Base-by-base conservation (phyloP, 2,329 filamentous ascomycete genomes). In the Tricladium varicosporioides region DNA sequence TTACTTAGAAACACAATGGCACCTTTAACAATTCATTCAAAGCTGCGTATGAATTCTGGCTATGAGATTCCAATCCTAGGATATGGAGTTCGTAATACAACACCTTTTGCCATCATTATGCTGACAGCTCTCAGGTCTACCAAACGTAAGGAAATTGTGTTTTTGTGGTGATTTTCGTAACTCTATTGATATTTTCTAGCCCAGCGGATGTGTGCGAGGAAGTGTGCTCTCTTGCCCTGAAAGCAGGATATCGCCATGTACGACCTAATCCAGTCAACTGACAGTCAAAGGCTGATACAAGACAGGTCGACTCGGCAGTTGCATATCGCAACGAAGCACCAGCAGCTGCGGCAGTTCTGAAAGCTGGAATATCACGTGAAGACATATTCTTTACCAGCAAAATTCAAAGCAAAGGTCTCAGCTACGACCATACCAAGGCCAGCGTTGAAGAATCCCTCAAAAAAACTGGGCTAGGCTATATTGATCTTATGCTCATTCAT, bases 401-500 rank as follows among this genome's bases (percentile, higher is more conserved):
- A 67, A 77, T 86, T 7, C 80, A 80, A 3, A 73, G 76, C 1
- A 72, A 68, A 11, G 50, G 68, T 2, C 76, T 83, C 67, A 79
- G 78, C 60, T 94, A 93, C 67, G 80, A 86, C 13, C 80, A 76
- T 56, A 80, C 88, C 18, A 85, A 84, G 70, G 76, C 77, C 14
- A 81, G 85, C 62, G 79, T 95, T 61, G 74, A 86, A 61, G 75
- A 79, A 53, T 88, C 85, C 14, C 74, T 92, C 18, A 73, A 78
- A 52, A 78, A 84, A 58, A 63, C 62, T 0, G 80, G 82, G 13
- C 75, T 89, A 4, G 81, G 77, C 18, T 90, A 89, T 70, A 78
- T 89, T 60, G 86, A 91, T 65, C 77, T 90, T 56, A 80, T 81
- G 71, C 78, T 87, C 16, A 78, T 87, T 53, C 84, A 87, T 69